Base-by-base conservation (phyloP, 73 alveolate species). In the Stentor coeruleus region DNA sequence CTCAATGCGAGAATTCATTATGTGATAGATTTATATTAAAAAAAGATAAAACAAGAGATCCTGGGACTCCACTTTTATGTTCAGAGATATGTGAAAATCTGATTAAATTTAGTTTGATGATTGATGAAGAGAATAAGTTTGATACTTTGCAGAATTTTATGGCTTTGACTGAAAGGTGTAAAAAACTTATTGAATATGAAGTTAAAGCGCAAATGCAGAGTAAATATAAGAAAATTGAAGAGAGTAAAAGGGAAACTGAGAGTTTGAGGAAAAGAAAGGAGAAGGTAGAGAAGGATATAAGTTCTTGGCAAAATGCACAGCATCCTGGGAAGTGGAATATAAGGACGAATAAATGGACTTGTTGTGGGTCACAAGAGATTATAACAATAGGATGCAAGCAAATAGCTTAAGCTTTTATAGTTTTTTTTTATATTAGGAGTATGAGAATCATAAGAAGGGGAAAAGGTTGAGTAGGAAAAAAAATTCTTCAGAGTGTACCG, bases 271-370 rank as follows among this genome's bases (percentile, higher is more conserved):
- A 20, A 0, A 26, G 33, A 33, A 66, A 66, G n/a, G 79, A 66
- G 14, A 66, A 40, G 37, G n/a, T 66, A 15, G 40, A 66, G 39
- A 31, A 66, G 79, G 37, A 66, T 20, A 66, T 66, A 26, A 26
- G 14, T 40, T 28, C 20, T 26, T 20, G 79, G 79, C n/a, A 20
- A 66, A 66, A 31, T 31, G n/a, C 37, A 28, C 33, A 66, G n/a
- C 79, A 66, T 31, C 37, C 79, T 66, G 79, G 79, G 33, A 66
- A 31, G 37, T 66, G 79, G 79, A 66, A 66, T 40, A 15, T 66
- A 11, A 66, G 37, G n/a, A 66, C 40, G 2, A 66, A 31, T 20
- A 20, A 20, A 20, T 66, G 79, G 79, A 66, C 40, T 31, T 66
- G 79, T 40, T 66, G 79, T 66, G 79, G 79, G 39, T 28, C 11